Evolutionary conservation across 768 basidiomycete genomes (phyloP), one percentile per base, ranked within the genome.

Genomic region (Pisolithus albus): DNA sequence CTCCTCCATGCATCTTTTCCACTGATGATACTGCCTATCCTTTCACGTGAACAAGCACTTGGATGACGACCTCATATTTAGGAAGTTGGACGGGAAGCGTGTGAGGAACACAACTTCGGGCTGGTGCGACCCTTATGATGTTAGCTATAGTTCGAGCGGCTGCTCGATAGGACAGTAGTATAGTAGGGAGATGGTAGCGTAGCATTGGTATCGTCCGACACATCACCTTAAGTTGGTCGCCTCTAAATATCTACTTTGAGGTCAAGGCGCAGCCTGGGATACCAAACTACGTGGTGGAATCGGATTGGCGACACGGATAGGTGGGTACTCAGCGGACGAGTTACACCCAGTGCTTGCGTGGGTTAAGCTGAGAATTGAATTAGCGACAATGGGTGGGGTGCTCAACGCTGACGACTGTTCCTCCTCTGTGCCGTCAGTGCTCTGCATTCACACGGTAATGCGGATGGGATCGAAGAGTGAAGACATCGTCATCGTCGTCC

Each of bases 1-100:
- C 82, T 87, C 57, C 82, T 82, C 86, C 87, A 92, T 0, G 84
- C 84, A 52, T 87, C 84, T 50, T 85, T 80, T 61, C 84, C 80
- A 58, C 85, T 82, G n/a, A 82, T 65, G n/a, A 74, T 69, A 56
- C 72, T 79, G 11, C 72, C 75, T 56, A 68, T 76, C 23, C 74
- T 73, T 55, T 72, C 75, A 46, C 73, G 53, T 59, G 59, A 45
- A 56, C 54, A 51, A 53, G 37, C 49, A 56, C 26, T 44, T 59
- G 63, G 41, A 34, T 16, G 46, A 51, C 56, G 52, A 47, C 45
- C 46, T 63, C 61, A 7, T 54, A 54, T 43, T 57, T 67, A 41
- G 61, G 59, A 39, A 61, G 52, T 63, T 68, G 66, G 51, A 61
- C 61, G 51, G 68, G 68, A 34, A 58, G 63, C n/a, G 59, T 45